Evolutionary conservation across 2,329 filamentous ascomycete genomes (phyloP).

Genomic region (Paraconiothyrium brasiliense): DNA sequence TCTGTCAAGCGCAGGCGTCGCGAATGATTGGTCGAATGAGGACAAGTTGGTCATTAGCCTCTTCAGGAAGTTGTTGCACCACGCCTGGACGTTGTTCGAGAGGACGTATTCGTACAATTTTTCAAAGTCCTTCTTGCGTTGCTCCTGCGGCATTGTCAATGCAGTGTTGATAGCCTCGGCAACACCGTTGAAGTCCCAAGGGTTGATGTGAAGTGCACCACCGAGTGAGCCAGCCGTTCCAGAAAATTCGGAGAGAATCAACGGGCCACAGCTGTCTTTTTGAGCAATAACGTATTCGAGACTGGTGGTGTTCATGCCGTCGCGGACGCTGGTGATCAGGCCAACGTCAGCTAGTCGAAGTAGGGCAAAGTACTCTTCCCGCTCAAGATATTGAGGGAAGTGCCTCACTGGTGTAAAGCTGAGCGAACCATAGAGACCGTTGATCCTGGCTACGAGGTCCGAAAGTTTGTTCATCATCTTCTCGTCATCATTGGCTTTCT

Average conservation of each 20-base stretch:
- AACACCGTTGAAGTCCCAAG: constrained; percentile 88
- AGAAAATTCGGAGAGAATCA: constrained; percentile 96
- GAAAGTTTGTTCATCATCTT: constrained; percentile 90
- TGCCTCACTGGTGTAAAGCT: constrained; percentile 92
- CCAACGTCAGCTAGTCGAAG: constrained; percentile 89
- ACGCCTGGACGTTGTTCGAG: constrained; percentile 84
- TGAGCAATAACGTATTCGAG: constrained; percentile 95
- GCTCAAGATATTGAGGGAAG: constrained; percentile 90
- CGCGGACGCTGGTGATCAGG: constrained; percentile 92
- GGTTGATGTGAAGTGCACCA: constrained; percentile 94
- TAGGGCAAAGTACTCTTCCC: constrained; percentile 94
- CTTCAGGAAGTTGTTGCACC: constrained; percentile 82
- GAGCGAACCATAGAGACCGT: constrained; percentile 86
- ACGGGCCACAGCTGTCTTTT: constrained; percentile 82
- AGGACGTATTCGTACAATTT: constrained; percentile 85
- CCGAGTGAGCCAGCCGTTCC: constrained; percentile 87
- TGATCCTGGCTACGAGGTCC: constrained; percentile 89
- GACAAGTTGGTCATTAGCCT: constrained; percentile 82
- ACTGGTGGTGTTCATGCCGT: constrained; percentile 98
- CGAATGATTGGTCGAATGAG: constrained; percentile 76
- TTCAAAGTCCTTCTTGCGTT: constrained; percentile 74
- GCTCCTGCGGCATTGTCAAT: constrained; percentile 75
- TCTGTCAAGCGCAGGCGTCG: constrained; percentile 84
- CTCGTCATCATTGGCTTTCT: constrained; percentile 74
- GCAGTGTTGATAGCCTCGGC: constrained; percentile 84